Percentiles rank a stretch among this genome's conserved stretches.
phyloP scores from a whole-genome alignment of 169 alveolate species.

The Plasmodium cynomolgi region DNA sequence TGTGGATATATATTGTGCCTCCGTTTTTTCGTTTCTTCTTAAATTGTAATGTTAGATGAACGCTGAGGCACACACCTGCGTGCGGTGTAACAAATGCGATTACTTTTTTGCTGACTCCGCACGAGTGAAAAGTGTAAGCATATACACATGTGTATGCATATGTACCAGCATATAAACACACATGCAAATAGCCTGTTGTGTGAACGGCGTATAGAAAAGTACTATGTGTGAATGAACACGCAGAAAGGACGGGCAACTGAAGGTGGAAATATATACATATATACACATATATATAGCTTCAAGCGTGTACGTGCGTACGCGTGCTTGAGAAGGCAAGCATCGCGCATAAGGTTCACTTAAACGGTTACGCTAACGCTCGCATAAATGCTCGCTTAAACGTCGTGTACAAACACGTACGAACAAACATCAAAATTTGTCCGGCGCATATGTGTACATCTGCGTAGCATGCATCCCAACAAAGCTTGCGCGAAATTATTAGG shows the following conservation, averaged over 20 bases:
- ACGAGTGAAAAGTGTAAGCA: slow-evolving; percentile 18
- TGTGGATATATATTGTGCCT: slow-evolving; percentile 14
- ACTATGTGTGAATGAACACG: background rate
- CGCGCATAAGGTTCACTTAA: background rate
- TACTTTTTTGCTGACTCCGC: slow-evolving; percentile 28
- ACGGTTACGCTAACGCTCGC: background rate
- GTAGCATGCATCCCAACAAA: background rate
- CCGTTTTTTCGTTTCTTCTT: background rate
- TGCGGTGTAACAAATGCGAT: slow-evolving; percentile 48
- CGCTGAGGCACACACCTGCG: slow-evolving; percentile 4
- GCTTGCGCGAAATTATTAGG: background rate
- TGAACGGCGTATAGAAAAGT: background rate
- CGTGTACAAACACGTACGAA: background rate
- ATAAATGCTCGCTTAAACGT: background rate
- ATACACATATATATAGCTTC: background rate
- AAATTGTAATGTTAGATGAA: slow-evolving; percentile 22
- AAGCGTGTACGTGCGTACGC: background rate
- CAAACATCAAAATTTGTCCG: background rate
- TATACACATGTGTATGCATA: slow-evolving; percentile 18
- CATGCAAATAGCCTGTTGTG: background rate
- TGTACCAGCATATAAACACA: background rate
- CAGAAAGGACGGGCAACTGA: background rate
- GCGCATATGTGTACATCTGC: background rate
- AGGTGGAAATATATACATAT: slow-evolving; percentile 2
- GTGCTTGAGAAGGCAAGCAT: background rate